Evolutionary conservation across 179 eudicot genomes (phyloP).

Genomic region (Sideroxylon spinosum): DNA sequence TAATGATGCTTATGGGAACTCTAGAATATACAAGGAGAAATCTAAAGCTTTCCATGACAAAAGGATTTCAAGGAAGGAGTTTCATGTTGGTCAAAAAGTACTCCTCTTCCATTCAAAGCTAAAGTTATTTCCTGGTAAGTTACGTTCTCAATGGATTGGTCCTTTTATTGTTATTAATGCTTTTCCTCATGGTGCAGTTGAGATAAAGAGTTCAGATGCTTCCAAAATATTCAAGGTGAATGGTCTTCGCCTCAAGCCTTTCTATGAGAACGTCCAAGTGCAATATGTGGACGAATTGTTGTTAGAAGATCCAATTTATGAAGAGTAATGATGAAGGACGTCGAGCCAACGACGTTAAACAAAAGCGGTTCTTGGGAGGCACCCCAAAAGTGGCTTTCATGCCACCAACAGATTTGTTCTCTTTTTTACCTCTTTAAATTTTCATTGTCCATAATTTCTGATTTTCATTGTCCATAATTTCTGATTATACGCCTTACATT

Average conservation of each 20-base stretch:
- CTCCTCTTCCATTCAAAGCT: neutral
- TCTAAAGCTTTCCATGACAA: conserved; percentile 6
- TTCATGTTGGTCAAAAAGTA: neutral
- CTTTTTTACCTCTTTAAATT: too few species aligned
- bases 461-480: too few species aligned
- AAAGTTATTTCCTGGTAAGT: neutral
- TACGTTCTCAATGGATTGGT: neutral
- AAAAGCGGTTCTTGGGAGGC: too few species aligned
- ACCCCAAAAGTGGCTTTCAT: too few species aligned
- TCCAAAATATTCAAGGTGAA: neutral
- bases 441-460: too few species aligned
- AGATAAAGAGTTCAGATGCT: neutral
- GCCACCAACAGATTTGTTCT: too few species aligned
- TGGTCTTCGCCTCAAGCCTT: neutral
- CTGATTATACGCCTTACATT: too few species aligned
- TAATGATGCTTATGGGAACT: neutral
- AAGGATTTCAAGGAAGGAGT: neutral
- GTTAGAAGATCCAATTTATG: too few species aligned
- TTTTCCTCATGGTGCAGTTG: neutral
- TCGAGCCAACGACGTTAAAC: too few species aligned
- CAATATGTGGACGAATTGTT: too few species aligned
- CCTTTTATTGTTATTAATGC: conserved; percentile 4
- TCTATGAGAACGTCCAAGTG: neutral
- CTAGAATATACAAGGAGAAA: conserved; percentile 10
- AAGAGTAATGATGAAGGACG: neutral